A percentile compares a stretch with the other conserved stretches of the same genome.
These are phyloP conservation scores for Hericium coralloides DNA, from an alignment of 768 basidiomycete genomes.

Conservation along the genomic window DNA sequence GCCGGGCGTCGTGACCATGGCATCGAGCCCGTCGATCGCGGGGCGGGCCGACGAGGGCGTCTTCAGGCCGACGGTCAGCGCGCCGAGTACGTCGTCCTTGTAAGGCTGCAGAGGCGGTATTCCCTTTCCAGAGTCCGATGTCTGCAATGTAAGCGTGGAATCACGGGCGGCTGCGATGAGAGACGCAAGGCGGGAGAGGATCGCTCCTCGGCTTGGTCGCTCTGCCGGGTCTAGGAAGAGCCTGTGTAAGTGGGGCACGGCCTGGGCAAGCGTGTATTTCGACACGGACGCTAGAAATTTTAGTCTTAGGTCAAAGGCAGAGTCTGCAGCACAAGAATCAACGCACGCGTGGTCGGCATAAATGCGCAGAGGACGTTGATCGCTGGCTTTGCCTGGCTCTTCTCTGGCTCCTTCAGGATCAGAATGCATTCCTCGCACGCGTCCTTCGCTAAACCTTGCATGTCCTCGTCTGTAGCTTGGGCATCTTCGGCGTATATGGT, in stretches of 20 bases:
- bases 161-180: constrained; percentile 47
- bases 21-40: constrained; percentile 58
- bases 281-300: constrained; percentile 51
- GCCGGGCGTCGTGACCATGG: constrained; percentile 51
- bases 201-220: constrained; percentile 51
- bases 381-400: constrained; percentile 83
- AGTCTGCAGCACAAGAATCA: background rate
- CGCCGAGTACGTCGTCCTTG: constrained; percentile 71
- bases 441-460: constrained; percentile 54
- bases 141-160: constrained; percentile 21
- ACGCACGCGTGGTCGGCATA: constrained; percentile 71
- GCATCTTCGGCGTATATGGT: constrained; percentile 51
- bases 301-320: background rate
- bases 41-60: constrained; percentile 39
- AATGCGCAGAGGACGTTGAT: constrained; percentile 76
- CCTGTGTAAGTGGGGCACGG: constrained; percentile 65
- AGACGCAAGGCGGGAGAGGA: constrained; percentile 60
- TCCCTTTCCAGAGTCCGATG: background rate
- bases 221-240: constrained; percentile 71
- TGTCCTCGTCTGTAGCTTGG: constrained; percentile 27
- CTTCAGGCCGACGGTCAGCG: constrained; percentile 51
- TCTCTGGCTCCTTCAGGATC: constrained; percentile 84
- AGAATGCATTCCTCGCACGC: constrained; percentile 76
- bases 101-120: constrained; percentile 36
- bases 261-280: constrained; percentile 56